These are phyloP conservation scores for Candida hungchunana DNA, from an alignment of 805 yeast genomes.

Conservation along the genomic window DNA sequence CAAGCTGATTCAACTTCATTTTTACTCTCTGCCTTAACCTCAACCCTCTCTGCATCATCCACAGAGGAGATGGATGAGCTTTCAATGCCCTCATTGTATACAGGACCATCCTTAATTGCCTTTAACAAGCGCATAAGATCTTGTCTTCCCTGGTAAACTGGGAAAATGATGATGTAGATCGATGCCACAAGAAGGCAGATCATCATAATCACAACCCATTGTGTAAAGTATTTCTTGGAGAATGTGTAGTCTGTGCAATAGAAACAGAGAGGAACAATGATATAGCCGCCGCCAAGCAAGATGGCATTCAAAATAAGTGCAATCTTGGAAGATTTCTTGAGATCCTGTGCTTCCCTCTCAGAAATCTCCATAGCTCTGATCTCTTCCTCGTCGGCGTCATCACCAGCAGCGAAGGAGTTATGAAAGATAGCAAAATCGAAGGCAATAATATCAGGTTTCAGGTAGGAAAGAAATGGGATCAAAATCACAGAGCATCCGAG, in stretches of 20 bases:
- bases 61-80: neutral
- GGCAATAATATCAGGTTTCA: slow-evolving; percentile 25
- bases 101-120: slow-evolving; percentile 2
- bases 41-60: slow-evolving; percentile 7
- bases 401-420: slow-evolving; percentile 28
- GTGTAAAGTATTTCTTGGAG: slow-evolving; percentile 33
- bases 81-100: neutral
- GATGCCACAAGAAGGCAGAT: slow-evolving; percentile 36
- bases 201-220: slow-evolving; percentile 34
- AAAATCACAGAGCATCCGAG: slow-evolving; percentile 29
- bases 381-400: slow-evolving; percentile 34
- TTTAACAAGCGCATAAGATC: slow-evolving; percentile 11
- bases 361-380: slow-evolving; percentile 24
- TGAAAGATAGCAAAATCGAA: slow-evolving; percentile 25
- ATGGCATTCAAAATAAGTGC: slow-evolving; percentile 37
- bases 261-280: slow-evolving; percentile 30
- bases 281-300: slow-evolving; percentile 28
- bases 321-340: slow-evolving; percentile 36
- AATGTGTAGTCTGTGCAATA: slow-evolving; percentile 34
- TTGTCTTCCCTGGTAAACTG: slow-evolving; percentile 33
- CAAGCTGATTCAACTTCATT: neutral
- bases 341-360: slow-evolving; percentile 19
- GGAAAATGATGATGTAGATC: slow-evolving; percentile 33
- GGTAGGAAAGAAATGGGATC: slow-evolving; percentile 26
- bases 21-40: neutral